A percentile compares a stretch with the other conserved stretches of the same genome.
Evolutionary conservation across 2,329 filamentous ascomycete species (phyloP).

Genomic region (Aureobasidium sp.): DNA sequence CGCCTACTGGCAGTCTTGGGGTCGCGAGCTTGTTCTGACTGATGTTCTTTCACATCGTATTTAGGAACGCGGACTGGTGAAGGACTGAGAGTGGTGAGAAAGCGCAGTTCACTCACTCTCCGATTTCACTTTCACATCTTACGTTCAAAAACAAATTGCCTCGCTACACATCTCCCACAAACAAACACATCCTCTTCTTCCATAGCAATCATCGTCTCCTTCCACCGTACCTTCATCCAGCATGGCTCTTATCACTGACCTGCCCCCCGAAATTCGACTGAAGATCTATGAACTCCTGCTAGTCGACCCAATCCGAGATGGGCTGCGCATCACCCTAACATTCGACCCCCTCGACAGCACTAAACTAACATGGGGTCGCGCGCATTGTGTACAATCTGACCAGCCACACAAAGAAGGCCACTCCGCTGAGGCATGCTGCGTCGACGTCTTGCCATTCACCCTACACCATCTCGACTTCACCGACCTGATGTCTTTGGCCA

Average conservation of each 20-base stretch:
- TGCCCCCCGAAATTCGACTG: not conserved
- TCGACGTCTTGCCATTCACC: not conserved
- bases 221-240: not conserved
- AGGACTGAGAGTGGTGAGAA: too few relatives aligned
- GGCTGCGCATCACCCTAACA: not conserved
- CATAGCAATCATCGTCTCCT: not conserved
- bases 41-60: not conserved
- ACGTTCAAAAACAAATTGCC: not conserved
- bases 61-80: too few relatives aligned
- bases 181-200: not conserved
- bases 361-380: not conserved
- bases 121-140: not conserved
- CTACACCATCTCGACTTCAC: not conserved
- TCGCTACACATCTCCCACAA: too few relatives aligned
- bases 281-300: not conserved
- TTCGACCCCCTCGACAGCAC: not conserved
- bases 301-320: not conserved
- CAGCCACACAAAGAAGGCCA: not conserved
- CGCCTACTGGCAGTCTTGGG: not conserved
- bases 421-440: not conserved
- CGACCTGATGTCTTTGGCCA: not conserved
- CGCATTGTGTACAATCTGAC: not conserved
- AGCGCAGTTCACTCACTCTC: not conserved
- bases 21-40: not conserved
- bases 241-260: not conserved